Evolutionary conservation across 495 filamentous ascomycete species (phyloP).

Genomic region (Penicillium antarcticum): DNA sequence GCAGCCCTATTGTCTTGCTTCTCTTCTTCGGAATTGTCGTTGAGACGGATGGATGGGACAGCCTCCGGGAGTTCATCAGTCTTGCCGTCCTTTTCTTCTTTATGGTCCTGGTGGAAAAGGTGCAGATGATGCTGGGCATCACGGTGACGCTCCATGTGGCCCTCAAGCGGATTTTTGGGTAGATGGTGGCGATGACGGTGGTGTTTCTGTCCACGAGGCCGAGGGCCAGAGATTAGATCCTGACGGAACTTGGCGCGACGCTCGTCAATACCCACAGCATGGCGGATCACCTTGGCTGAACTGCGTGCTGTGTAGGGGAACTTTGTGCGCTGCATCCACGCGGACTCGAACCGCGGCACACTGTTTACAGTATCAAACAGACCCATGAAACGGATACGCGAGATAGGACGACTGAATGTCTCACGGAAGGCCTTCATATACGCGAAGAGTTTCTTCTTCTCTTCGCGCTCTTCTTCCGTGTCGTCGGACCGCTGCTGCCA

Average conservation of each 20-base stretch:
- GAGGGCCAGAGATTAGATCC: constrained; percentile 65
- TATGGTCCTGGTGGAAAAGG: constrained; percentile 15
- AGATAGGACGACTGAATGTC: constrained; percentile 76
- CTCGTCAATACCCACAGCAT: constrained; percentile 79
- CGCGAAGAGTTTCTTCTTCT: constrained; percentile 64
- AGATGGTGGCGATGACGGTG: constrained; percentile 36
- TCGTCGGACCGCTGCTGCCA: constrained; percentile 71
- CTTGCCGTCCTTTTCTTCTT: not conserved
- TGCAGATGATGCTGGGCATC: constrained; percentile 21
- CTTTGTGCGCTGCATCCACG: constrained; percentile 80
- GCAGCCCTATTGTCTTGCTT: not conserved
- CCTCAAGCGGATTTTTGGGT: constrained; percentile 17
- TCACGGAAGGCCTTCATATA: constrained; percentile 84
- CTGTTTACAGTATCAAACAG: constrained; percentile 65
- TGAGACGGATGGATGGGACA: constrained; percentile 32
- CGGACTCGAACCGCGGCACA: constrained; percentile 76
- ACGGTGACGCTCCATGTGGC: constrained; percentile 16
- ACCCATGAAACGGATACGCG: constrained; percentile 57
- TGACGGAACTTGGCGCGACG: constrained; percentile 66
- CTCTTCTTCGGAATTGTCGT: constrained; percentile 17
- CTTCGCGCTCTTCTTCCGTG: constrained; percentile 51
- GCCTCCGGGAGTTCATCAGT: constrained; percentile 14
- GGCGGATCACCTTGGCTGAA: constrained; percentile 63
- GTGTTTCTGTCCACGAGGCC: constrained; percentile 26
- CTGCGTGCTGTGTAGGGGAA: constrained; percentile 81